Base-by-base conservation (phyloP, 129 eudicot genomes). In the Artemisia argyi region DNA sequence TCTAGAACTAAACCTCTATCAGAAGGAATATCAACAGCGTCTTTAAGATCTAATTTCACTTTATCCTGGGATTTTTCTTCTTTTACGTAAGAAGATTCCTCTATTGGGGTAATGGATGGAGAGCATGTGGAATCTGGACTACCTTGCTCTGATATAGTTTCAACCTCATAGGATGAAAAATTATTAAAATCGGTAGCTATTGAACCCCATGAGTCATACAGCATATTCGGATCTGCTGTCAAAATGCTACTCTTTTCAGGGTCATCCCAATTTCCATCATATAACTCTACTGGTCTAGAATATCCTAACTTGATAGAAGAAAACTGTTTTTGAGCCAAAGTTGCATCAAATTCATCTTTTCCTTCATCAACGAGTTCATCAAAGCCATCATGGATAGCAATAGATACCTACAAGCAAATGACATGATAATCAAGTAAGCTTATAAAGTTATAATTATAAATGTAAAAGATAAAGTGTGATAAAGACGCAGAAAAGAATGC, bases 281-380 rank as follows among this genome's bases (percentile, higher is more conserved):
- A 94, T 75, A 94, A 81, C 54, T 88, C 86, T 52, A 94, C 86
- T 14, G 76, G 74, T 17, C 79, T 86, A 68, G 94, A 94, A 73
- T 52, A 50, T 67, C 97, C 96, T 54, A 90, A 64, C 16, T 69
- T 83, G 82, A 94, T 90, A 50, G 90, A 87, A 66, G 97, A 89
- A 76, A 94, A 94, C 51, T 56, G 79, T 79, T 90, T 87, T 72
- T 90, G 78, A 54, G 76, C 81, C 69, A 80, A 81, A 56, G 92
- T 80, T 64, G 69, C 75, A 81, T 83, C 90, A 76, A 85, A 90
- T 65, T 66, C 82, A 68, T 26, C 73, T 53, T 79, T 84, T 57
- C 66, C 83, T 69, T 79, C 74, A 74, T 77, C 87, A 76, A 87
- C 66, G 19, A 79, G 46, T 70, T 84, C 91, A 79, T 83, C 84